Evolutionary conservation across 768 basidiomycete genomes (phyloP).

Genomic region (Punctularia strigosozonata): DNA sequence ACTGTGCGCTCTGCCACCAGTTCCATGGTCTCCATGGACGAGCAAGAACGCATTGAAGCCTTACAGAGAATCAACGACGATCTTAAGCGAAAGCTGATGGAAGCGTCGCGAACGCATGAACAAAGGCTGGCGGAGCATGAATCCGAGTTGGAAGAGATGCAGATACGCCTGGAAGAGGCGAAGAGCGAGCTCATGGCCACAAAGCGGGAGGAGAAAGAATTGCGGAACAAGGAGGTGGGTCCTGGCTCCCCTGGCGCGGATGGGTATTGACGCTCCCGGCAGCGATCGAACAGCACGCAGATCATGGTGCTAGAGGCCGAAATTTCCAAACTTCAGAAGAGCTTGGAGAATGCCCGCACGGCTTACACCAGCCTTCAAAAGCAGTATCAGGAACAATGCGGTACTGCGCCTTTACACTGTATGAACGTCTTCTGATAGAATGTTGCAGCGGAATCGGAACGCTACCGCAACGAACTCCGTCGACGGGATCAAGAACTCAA

Average conservation of each 20-base stretch:
- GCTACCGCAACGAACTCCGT: conserved; percentile 62
- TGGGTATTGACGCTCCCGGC: conserved; percentile 5
- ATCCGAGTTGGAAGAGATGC: conserved; percentile 71
- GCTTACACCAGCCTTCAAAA: conserved; percentile 72
- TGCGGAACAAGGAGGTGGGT: conserved; percentile 73
- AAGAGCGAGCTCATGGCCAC: conserved; percentile 64
- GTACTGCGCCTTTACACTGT: conserved; percentile 30
- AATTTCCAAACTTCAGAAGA: conserved; percentile 62
- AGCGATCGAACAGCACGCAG: conserved; percentile 57
- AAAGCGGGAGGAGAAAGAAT: conserved; percentile 88
- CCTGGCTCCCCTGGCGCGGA: neutral
- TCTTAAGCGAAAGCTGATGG: conserved; percentile 60
- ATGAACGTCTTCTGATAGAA: conserved; percentile 1
- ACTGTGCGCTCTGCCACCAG: conserved; percentile 44
- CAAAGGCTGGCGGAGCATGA: conserved; percentile 68
- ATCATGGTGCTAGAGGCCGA: conserved; percentile 68
- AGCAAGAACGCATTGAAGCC: conserved; percentile 61
- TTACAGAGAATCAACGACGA: conserved; percentile 67
- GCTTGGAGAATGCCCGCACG: conserved; percentile 58
- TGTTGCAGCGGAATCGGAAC: conserved; percentile 77
- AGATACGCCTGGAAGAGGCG: conserved; percentile 66
- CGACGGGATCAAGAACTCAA: conserved; percentile 67
- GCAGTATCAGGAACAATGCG: conserved; percentile 82
- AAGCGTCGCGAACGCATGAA: conserved; percentile 60
- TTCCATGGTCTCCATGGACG: conserved; percentile 62